phyloP scores from a whole-genome alignment of 2,329 filamentous ascomycete genomes.

The Hypocreales sp. region DNA sequence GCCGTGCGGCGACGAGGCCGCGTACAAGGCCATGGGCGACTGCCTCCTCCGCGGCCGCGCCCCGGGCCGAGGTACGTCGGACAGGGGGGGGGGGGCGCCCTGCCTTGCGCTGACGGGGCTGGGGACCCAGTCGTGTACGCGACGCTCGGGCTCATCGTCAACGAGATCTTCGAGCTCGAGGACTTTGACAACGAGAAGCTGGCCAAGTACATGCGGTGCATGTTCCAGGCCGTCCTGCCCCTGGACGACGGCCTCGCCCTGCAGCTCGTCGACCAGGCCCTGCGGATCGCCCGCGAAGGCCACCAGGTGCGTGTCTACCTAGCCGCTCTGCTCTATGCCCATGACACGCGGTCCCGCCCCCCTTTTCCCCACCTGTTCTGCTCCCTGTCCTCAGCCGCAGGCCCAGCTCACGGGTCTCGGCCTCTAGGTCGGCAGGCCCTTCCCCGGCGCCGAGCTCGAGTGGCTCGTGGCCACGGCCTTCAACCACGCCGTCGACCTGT shows the following conservation, averaged over 20 bases:
- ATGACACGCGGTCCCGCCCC: too few species aligned
- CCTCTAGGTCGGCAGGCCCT: conserved; percentile 25
- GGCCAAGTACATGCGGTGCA: conserved; percentile 62
- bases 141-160: conserved; percentile 52
- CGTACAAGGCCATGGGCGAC: conserved; percentile 52
- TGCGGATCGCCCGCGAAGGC: conserved; percentile 33
- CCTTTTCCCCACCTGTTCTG: too few species aligned
- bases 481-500: conserved; percentile 57
- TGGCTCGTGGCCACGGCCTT: conserved; percentile 59
- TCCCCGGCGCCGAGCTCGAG: conserved; percentile 54
- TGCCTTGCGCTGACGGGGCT: too few species aligned
- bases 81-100: too few species aligned
- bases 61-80: conserved; percentile 29
- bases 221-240: conserved; percentile 53
- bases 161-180: conserved; percentile 45
- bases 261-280: conserved; percentile 48
- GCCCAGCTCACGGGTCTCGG: too few species aligned
- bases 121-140: conserved; percentile 36
- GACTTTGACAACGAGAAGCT: conserved; percentile 42
- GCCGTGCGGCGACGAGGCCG: conserved; percentile 24
- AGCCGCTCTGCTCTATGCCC: too few species aligned
- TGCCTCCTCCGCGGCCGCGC: conserved; percentile 39
- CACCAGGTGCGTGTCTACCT: conserved; percentile 22
- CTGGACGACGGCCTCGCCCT: conserved; percentile 39
- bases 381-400: too few species aligned